A percentile compares a stretch with the other conserved stretches of the same genome.
These are phyloP conservation scores for Penicillium sp. DNA, from an alignment of 2,329 filamentous ascomycete species.

Conservation along the genomic window DNA sequence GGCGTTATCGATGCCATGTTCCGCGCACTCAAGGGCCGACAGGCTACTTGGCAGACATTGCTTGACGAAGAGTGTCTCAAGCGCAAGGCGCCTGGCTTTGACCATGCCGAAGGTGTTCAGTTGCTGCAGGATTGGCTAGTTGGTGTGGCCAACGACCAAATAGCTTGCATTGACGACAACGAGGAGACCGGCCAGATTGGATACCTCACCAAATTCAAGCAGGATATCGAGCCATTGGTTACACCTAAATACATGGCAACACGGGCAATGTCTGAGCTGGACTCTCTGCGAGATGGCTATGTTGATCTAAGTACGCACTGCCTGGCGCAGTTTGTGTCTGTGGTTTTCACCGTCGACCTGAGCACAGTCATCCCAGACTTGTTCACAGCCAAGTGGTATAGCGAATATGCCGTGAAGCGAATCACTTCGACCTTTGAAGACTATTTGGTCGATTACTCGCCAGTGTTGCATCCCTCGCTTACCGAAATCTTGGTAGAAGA, in stretches of 20 bases:
- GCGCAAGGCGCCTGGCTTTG: slow-evolving; percentile 54
- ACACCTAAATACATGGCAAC: slow-evolving; percentile 70
- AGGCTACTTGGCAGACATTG: slow-evolving; percentile 79
- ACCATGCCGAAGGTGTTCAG: slow-evolving; percentile 64
- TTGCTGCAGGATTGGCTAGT: slow-evolving; percentile 81
- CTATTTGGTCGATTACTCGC: slow-evolving; percentile 81
- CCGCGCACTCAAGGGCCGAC: slow-evolving; percentile 71
- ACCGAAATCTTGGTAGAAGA: slow-evolving; percentile 91
- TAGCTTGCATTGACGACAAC: slow-evolving; percentile 91
- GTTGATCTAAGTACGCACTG: slow-evolving; percentile 93
- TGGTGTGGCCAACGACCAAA: slow-evolving; percentile 95
- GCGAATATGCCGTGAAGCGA: slow-evolving; percentile 77
- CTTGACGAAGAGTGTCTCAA: slow-evolving; percentile 76
- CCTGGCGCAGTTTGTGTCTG: slow-evolving; percentile 74
- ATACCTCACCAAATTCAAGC: slow-evolving; percentile 80
- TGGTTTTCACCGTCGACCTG: slow-evolving; percentile 91
- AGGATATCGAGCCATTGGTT: slow-evolving; percentile 74
- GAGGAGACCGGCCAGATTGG: slow-evolving; percentile 68
- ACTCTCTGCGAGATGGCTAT: slow-evolving; percentile 77
- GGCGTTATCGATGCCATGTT: slow-evolving; percentile 97
- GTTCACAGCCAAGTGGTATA: slow-evolving; percentile 89
- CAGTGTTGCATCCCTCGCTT: slow-evolving; percentile 77
- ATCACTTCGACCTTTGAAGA: slow-evolving; percentile 94
- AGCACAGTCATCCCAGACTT: slow-evolving; percentile 74
- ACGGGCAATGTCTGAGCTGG: slow-evolving; percentile 65